Conservation (phyloP, 345 rosid species). For the Isatis tinctoria region DNA sequence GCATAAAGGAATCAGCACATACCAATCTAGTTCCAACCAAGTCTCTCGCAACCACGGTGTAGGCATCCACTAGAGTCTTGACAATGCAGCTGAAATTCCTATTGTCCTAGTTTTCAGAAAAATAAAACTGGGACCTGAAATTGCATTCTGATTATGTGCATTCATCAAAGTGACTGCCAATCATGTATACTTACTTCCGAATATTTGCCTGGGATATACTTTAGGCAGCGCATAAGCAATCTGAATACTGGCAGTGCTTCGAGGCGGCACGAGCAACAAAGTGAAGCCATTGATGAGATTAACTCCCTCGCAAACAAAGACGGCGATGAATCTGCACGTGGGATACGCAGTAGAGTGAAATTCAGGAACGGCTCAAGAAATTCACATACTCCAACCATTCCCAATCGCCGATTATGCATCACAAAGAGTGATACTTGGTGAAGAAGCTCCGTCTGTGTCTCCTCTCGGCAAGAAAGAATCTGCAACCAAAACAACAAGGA, state of each 20-base stretch:
- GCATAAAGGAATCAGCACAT: slow-evolving; percentile 29
- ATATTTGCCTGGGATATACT: slow-evolving; percentile 43
- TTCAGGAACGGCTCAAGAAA: slow-evolving; percentile 71
- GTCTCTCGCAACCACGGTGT: slow-evolving; percentile 55
- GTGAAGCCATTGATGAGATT: slow-evolving; percentile 61
- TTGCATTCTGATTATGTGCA: background rate
- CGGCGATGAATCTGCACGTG: slow-evolving; percentile 39
- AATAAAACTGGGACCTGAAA: background rate
- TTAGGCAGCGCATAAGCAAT: slow-evolving; percentile 54
- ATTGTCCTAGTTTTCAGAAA: slow-evolving; percentile 44
- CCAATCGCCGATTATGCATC: slow-evolving; percentile 40
- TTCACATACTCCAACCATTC: slow-evolving; percentile 63
- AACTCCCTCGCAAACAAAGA: slow-evolving; percentile 56
- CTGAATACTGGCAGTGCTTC: slow-evolving; percentile 63
- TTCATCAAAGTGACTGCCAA: background rate
- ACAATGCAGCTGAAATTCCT: slow-evolving; percentile 40
- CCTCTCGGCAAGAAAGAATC: slow-evolving; percentile 64
- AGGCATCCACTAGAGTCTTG: slow-evolving; percentile 59
- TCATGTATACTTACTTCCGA: slow-evolving; percentile 44
- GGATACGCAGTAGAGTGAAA: slow-evolving; percentile 49
- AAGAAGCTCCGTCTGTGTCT: slow-evolving; percentile 61
- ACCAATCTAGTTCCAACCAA: slow-evolving; percentile 49
- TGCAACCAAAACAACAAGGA: slow-evolving; percentile 34
- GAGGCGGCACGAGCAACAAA: slow-evolving; percentile 59
- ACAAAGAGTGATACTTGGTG: slow-evolving; percentile 67